phyloP scores from a whole-genome alignment of 192 early-diverging fungal species.

The Gryganskiella cystojenkinii region DNA sequence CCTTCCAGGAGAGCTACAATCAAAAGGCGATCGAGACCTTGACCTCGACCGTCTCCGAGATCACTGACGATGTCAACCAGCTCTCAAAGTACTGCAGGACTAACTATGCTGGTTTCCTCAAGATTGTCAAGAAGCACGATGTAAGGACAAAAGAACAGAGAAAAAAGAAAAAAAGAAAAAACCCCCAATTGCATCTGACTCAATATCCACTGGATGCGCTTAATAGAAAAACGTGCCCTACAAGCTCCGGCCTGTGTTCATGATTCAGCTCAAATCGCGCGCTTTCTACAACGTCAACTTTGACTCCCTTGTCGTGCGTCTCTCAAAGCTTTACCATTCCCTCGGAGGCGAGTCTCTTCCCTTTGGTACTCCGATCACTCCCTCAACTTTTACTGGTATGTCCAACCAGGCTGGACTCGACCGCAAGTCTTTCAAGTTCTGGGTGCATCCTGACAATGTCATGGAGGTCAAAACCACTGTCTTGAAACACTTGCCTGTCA shows the following conservation, averaged over 20 bases:
- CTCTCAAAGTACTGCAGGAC: conserved; percentile 79
- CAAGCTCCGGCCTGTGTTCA: conserved; percentile 80
- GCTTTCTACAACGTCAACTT: conserved; percentile 89
- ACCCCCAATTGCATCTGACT: not conserved
- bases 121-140: conserved; percentile 99
- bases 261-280: conserved; percentile 83
- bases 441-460: conserved; percentile 96
- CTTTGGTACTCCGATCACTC: conserved; percentile 35
- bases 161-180: not conserved
- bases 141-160: conserved; percentile 22
- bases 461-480: conserved; percentile 94
- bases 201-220: not conserved
- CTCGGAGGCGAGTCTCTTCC: conserved; percentile 43
- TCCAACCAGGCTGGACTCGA: conserved; percentile 69
- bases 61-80: conserved; percentile 83
- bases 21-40: conserved; percentile 64
- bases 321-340: conserved; percentile 83
- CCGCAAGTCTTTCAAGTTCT: conserved; percentile 91
- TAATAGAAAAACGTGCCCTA: conserved; percentile 58
- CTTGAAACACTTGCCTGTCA: conserved; percentile 89
- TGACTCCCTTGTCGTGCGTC: conserved; percentile 84
- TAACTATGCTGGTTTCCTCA: conserved; percentile 87
- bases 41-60: conserved; percentile 74
- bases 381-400: conserved; percentile 42
- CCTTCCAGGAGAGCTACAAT: conserved; percentile 52